Evolutionary conservation across 2,329 filamentous ascomycete genomes (phyloP), one percentile per base, ranked within the genome.

Genomic region (Fusarium citri): DNA sequence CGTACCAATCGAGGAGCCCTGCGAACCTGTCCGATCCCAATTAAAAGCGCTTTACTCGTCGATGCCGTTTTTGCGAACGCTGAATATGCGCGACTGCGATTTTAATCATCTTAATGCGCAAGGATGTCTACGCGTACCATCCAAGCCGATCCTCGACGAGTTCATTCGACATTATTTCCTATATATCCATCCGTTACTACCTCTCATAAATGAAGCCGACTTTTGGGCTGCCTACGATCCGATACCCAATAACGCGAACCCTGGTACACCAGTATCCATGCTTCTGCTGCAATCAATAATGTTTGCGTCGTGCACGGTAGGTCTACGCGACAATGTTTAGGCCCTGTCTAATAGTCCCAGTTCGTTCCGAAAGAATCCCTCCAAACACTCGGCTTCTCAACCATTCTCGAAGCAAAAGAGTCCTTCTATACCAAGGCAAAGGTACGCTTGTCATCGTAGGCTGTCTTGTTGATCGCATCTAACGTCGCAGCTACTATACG

Each of bases 351-450:
- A 71, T 26, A 12, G 18, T 31, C 8, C 3, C 20, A 62, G 68
- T 66, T 71, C 46, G 69, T 71, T 4, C 54, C 68, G 1, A 65
- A 59, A 18, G 63, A 66, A 30, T 64, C 55, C 15, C 55, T 72
- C 8, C 53, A 48, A n/a, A 62, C 55, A 20, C 14, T 72, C 7
- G 69, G 69, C 9, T 72, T 71, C 41, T 20, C 66, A 9, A 62
- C 55, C 8, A 72, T 68, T 2, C 66, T 64, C 1, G 49, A 61
- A 41, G 69, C 69, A 6, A 71, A 72, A 15, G 66, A 70, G 43
- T 56, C 69, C 2, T 72, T 72, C 4, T 72, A 72, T 4, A 68
- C 58, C 22, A 72, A 72, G 23, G 69, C 69, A n/a, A 72, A 72
- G 59, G 69, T 72, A 72, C 4, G 18, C 12, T 0, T 3, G 18